phyloP scores from a whole-genome alignment of 768 basidiomycete species.

The Phaffia australis region DNA sequence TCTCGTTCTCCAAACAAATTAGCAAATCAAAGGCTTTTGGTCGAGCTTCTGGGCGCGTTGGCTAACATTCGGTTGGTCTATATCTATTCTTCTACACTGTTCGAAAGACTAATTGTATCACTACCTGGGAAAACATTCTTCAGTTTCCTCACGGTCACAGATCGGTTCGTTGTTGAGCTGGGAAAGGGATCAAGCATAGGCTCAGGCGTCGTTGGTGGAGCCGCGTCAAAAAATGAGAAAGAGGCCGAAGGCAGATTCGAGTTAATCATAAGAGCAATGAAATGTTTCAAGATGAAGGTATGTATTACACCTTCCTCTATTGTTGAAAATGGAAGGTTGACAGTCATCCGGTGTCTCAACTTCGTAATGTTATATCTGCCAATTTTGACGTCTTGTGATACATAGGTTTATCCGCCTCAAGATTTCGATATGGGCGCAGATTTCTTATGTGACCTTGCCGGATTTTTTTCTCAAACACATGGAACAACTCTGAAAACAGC shows the following conservation, averaged over 20 bases:
- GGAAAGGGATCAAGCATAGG: slow-evolving; percentile 48
- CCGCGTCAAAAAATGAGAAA: slow-evolving; percentile 33
- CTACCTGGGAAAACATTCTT: background rate
- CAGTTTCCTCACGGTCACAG: slow-evolving; percentile 74
- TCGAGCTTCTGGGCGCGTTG: slow-evolving; percentile 70
- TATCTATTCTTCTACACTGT: background rate
- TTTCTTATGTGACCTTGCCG: slow-evolving; percentile 72
- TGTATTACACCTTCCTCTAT: slow-evolving; percentile 14
- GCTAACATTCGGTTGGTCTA: slow-evolving; percentile 60
- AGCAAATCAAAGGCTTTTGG: slow-evolving; percentile 69
- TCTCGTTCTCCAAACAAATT: slow-evolving; percentile 63
- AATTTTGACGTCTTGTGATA: background rate
- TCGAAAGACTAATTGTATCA: background rate
- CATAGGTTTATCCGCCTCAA: slow-evolving; percentile 82
- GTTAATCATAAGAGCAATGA: slow-evolving; percentile 68
- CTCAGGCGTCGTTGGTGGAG: slow-evolving; percentile 50
- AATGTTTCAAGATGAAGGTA: slow-evolving; percentile 72
- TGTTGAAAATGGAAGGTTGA: background rate
- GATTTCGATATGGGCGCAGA: slow-evolving; percentile 88
- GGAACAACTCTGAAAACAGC: slow-evolving; percentile 69
- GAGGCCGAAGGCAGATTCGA: slow-evolving; percentile 74
- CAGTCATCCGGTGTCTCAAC: background rate
- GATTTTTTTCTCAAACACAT: slow-evolving; percentile 71
- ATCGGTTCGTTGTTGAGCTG: slow-evolving; percentile 74
- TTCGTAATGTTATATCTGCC: slow-evolving; percentile 3